Evolutionary conservation across 2,329 filamentous ascomycete species (phyloP).

Genomic region (Elsinoe ampelina): DNA sequence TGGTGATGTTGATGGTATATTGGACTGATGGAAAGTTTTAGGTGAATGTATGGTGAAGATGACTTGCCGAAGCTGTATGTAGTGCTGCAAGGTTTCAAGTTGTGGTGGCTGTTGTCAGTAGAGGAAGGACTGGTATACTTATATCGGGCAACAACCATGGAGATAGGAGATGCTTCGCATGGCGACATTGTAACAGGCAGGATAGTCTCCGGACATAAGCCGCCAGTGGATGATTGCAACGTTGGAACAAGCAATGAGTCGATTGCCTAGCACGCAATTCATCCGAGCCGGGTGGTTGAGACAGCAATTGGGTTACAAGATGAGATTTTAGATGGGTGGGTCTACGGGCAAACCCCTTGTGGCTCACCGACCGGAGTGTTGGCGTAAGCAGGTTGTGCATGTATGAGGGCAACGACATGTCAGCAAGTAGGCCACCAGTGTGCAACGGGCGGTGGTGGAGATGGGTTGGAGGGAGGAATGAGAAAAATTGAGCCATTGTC

Average conservation of each 20-base stretch:
- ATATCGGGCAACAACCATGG: not conserved
- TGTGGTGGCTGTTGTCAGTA: not conserved
- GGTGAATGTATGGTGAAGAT: no score
- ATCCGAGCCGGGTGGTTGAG: slow-evolving; percentile 2
- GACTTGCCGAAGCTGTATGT: no score
- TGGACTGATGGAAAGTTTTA: not conserved
- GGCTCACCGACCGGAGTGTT: not conserved
- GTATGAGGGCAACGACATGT: not conserved
- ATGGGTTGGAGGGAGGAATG: no score
- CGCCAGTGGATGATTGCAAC: not conserved
- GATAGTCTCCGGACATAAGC: slow-evolving; percentile 10
- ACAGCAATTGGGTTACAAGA: not conserved
- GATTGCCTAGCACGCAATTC: not conserved
- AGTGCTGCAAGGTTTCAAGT: not conserved
- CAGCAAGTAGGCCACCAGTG: slow-evolving; percentile 4
- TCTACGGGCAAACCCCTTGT: not conserved
- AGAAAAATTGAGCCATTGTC: not conserved
- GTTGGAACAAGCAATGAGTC: not conserved
- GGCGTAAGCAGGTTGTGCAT: not conserved
- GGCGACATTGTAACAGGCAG: not conserved
- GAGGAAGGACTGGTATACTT: not conserved
- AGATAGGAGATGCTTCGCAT: not conserved
- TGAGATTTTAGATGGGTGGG: not conserved
- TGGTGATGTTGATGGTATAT: not conserved
- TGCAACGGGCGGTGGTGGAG: no score